phyloP scores from a whole-genome alignment of 768 basidiomycete genomes.

The Mrakia hoshinonis region DNA sequence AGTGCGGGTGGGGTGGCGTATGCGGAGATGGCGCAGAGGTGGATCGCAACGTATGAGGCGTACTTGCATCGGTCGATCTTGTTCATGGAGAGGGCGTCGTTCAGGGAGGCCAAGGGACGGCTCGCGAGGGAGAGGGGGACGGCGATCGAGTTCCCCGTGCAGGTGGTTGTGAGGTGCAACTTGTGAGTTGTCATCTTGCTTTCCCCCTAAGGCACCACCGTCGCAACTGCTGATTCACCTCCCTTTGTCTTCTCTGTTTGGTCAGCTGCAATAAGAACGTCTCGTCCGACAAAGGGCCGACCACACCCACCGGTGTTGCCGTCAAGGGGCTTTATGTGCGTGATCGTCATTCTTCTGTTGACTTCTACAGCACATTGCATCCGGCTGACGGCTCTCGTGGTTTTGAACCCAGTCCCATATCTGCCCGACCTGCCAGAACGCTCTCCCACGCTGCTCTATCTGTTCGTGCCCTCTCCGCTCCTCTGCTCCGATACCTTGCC shows the following conservation, averaged over 20 bases:
- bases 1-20: not conserved
- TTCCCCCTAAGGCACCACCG: not conserved
- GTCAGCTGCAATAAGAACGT: constrained; percentile 28
- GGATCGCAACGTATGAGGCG: constrained; percentile 23
- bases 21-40: not conserved
- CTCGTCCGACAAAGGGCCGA: not conserved
- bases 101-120: constrained; percentile 11
- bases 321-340: not conserved
- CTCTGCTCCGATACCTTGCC: not conserved
- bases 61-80: constrained; percentile 11
- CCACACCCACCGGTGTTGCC: not conserved
- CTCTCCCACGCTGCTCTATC: constrained; percentile 10
- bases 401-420: not conserved
- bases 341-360: too few relatives aligned
- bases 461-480: not conserved
- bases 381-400: not conserved
- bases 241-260: not conserved
- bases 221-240: not conserved
- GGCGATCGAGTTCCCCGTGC: not conserved
- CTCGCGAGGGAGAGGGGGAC: constrained; percentile 17
- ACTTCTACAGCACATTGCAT: not conserved
- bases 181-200: not conserved
- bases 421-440: constrained; percentile 12
- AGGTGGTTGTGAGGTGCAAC: constrained; percentile 23
- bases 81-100: not conserved